phyloP scores from a whole-genome alignment of 2,329 filamentous ascomycete species.

The Aphanoascus verrucosus region DNA sequence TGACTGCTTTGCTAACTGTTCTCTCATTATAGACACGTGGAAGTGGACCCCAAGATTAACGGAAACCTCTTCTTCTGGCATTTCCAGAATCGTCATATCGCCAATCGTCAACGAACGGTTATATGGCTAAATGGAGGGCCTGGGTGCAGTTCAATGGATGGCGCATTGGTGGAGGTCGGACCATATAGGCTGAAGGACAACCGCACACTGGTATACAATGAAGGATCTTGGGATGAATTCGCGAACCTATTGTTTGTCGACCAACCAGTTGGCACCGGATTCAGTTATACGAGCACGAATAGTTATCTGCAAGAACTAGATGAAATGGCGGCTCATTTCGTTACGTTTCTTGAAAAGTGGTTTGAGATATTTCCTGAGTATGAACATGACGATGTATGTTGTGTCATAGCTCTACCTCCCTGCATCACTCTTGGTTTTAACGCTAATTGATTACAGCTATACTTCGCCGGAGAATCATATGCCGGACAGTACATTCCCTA shows the following conservation, averaged over 20 bases:
- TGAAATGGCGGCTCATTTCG: constrained; percentile 80
- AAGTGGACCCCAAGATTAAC: constrained; percentile 72
- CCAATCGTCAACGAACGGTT: constrained; percentile 77
- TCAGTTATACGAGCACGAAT: constrained; percentile 87
- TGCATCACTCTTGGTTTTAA: neutral
- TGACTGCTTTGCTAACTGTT: constrained; percentile 9
- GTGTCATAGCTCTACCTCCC: neutral
- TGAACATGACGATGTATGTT: constrained; percentile 74
- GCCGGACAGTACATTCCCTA: constrained; percentile 96
- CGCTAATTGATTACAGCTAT: constrained; percentile 50
- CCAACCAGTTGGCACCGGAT: constrained; percentile 92
- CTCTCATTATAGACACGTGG: constrained; percentile 60
- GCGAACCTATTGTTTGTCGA: constrained; percentile 95
- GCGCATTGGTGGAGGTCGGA: constrained; percentile 89
- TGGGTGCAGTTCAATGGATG: constrained; percentile 94
- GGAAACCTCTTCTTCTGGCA: constrained; percentile 99
- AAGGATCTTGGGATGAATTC: constrained; percentile 98
- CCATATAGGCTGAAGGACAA: constrained; percentile 77
- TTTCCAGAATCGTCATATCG: constrained; percentile 90
- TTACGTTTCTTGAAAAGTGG: constrained; percentile 83
- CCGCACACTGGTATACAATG: constrained; percentile 62
- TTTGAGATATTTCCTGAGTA: constrained; percentile 87
- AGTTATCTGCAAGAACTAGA: constrained; percentile 75
- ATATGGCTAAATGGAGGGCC: constrained; percentile 97
- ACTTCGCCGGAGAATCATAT: constrained; percentile 91